Conservation (phyloP, 2,329 filamentous ascomycete species). For the Geoglossum cookeanum region DNA sequence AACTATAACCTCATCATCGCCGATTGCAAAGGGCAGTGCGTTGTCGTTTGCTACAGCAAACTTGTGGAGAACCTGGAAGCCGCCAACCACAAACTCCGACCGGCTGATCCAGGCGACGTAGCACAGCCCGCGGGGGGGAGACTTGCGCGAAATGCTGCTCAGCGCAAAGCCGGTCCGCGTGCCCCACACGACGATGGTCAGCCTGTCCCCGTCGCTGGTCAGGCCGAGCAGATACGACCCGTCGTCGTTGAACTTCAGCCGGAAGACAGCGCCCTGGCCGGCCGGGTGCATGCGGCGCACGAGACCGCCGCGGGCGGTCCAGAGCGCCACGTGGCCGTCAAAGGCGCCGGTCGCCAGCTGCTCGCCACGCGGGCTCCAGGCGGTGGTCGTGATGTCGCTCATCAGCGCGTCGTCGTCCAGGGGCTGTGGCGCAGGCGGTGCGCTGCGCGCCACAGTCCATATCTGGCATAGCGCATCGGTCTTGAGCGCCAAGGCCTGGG, state of each 20-base stretch:
- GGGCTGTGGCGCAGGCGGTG: constrained; percentile 3
- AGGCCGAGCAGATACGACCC: background rate
- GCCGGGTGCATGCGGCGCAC: background rate
- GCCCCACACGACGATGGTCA: background rate
- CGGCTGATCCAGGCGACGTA: background rate
- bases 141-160: background rate
- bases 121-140: background rate
- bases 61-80: background rate
- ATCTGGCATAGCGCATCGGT: constrained; percentile 26
- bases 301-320: background rate
- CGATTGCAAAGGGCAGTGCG: background rate
- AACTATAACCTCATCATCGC: background rate
- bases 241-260: background rate
- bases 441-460: constrained; percentile 22
- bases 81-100: background rate
- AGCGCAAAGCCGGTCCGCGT: background rate
- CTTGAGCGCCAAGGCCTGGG: constrained; percentile 22
- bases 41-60: background rate
- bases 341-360: background rate
- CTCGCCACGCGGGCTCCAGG: background rate
- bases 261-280: background rate
- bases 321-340: background rate
- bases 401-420: background rate
- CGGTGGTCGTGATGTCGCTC: background rate
- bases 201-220: background rate